Conservation (phyloP, 2,329 filamentous ascomycete genomes). For the Claviceps africana region DNA sequence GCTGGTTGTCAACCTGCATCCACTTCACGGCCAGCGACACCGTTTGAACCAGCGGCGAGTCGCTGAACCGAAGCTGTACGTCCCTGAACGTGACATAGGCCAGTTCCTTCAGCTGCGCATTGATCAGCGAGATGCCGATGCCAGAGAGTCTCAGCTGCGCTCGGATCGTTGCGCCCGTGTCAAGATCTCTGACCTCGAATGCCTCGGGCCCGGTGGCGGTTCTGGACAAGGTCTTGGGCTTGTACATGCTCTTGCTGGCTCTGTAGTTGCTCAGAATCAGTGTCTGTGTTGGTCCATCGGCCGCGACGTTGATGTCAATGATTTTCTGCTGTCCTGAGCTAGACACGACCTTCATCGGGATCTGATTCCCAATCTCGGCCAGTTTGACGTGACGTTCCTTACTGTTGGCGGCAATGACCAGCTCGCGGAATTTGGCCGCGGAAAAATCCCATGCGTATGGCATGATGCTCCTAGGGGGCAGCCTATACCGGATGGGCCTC, state of each 20-base stretch:
- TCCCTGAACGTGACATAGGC: constrained; percentile 89
- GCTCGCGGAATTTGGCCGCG: constrained; percentile 88
- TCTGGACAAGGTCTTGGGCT: constrained; percentile 36
- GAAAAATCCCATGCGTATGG: constrained; percentile 99
- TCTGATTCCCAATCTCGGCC: constrained; percentile 88
- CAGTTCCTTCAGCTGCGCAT: constrained; percentile 78
- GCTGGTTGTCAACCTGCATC: constrained; percentile 97
- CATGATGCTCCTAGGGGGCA: constrained; percentile 95
- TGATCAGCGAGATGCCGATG: constrained; percentile 85
- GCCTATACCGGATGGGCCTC: constrained; percentile 80
- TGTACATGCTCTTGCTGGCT: constrained; percentile 82
- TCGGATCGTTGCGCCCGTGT: constrained; percentile 76
- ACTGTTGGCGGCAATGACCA: constrained; percentile 47
- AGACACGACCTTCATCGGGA: constrained; percentile 81
- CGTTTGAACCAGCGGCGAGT: constrained; percentile 89
- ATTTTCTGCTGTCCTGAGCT: constrained; percentile 61
- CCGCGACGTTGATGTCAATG: constrained; percentile 91
- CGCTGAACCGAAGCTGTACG: constrained; percentile 78
- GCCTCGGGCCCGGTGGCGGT: constrained; percentile 36
- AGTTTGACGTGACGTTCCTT: constrained; percentile 80
- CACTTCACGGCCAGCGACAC: constrained; percentile 86
- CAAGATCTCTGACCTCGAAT: constrained; percentile 89
- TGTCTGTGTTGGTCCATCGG: constrained; percentile 89
- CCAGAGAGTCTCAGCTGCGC: constrained; percentile 81
- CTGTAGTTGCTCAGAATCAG: constrained; percentile 90